Evolutionary conservation across 345 rosid species (phyloP).

Genomic region (Psidium friedrichsthalianum): DNA sequence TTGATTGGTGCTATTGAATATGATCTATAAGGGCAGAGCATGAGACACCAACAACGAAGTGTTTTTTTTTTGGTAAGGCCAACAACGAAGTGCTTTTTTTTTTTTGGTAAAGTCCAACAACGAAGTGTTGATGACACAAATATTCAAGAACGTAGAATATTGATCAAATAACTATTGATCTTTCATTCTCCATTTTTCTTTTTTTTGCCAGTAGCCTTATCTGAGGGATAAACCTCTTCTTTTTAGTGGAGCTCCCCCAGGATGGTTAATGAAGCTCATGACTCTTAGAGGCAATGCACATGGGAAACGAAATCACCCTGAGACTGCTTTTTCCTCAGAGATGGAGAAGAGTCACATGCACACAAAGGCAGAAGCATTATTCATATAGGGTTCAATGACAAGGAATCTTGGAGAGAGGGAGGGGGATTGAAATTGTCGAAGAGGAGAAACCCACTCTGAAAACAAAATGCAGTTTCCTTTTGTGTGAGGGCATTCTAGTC

Average conservation of each 20-base stretch:
- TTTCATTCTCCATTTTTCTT: background rate
- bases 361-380: background rate
- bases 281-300: background rate
- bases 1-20: background rate
- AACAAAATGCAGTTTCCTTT: background rate
- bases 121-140: background rate
- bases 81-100: too few relatives aligned
- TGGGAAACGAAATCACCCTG: background rate
- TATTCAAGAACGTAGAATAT: background rate
- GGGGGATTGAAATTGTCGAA: background rate
- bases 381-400: background rate
- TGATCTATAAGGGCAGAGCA: background rate
- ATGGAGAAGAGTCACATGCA: background rate
- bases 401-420: background rate
- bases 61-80: too few relatives aligned
- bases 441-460: background rate
- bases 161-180: background rate
- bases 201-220: background rate
- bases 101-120: too few relatives aligned
- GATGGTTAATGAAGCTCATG: background rate
- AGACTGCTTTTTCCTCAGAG: background rate
- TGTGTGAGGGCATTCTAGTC: background rate
- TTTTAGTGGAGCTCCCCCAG: background rate
- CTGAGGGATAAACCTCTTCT: background rate
- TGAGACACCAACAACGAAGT: background rate